Percentiles rank a stretch among this genome's conserved stretches.
phyloP scores from a whole-genome alignment of 2,329 filamentous ascomycete genomes.

The Exophiala oligosperma region DNA sequence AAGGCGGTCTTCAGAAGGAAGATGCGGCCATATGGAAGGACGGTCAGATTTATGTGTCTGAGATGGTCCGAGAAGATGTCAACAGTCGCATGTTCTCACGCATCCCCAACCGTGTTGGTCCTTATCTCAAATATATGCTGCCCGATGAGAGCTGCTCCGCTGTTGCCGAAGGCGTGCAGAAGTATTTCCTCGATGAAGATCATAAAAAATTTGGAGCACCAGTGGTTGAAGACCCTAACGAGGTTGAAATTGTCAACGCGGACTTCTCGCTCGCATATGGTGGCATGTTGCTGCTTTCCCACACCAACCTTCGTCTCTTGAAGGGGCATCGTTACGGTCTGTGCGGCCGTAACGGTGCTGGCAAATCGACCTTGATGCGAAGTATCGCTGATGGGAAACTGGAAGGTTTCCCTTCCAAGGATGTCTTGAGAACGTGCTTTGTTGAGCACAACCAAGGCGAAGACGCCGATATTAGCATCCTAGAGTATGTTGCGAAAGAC shows the following conservation, averaged over 20 bases:
- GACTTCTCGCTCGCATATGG: conserved; percentile 97
- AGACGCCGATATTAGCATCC: conserved; percentile 92
- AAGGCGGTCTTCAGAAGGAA: conserved; percentile 64
- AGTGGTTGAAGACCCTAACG: conserved; percentile 84
- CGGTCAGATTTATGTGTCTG: conserved; percentile 71
- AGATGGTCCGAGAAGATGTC: conserved; percentile 84
- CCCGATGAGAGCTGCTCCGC: conserved; percentile 61
- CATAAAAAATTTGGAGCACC: conserved; percentile 82
- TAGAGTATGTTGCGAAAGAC: conserved; percentile 90
- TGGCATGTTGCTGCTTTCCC: conserved; percentile 93
- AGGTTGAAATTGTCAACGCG: conserved; percentile 95
- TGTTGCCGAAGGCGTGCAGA: conserved; percentile 72
- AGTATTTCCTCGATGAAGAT: conserved; percentile 80
- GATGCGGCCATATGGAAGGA: conserved; percentile 63
- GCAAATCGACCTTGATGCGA: conserved; percentile 99
- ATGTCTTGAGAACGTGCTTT: conserved; percentile 92
- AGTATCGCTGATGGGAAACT: conserved; percentile 94
- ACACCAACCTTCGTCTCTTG: conserved; percentile 89
- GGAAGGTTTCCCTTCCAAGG: conserved; percentile 91
- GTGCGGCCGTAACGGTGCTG: conserved; percentile 93
- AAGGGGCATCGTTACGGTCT: conserved; percentile 98
- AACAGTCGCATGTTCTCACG: conserved; percentile 78
- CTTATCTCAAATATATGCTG: conserved; percentile 74
- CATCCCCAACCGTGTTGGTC: conserved; percentile 66
- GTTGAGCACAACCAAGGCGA: conserved; percentile 99